These are phyloP conservation scores for Thalassiosira tumida DNA, from an alignment of 352 stramenopile species.

Conservation along the genomic window DNA sequence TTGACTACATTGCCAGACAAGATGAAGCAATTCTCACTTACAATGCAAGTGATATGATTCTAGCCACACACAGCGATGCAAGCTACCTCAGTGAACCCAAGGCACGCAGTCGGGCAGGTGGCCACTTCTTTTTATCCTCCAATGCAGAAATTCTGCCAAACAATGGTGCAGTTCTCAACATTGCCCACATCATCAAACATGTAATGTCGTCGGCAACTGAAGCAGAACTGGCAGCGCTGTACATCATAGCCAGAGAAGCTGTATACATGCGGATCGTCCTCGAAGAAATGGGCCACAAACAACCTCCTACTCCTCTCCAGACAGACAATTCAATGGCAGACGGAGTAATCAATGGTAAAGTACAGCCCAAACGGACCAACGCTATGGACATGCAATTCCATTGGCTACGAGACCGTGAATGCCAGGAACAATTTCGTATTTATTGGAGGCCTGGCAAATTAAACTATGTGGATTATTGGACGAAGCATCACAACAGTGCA, in stretches of 20 bases:
- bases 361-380: slow-evolving; percentile 7
- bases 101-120: neutral
- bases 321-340: slow-evolving; percentile 17
- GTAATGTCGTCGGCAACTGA: slow-evolving; percentile 10
- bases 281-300: slow-evolving; percentile 16
- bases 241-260: slow-evolving; percentile 3
- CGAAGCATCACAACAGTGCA: slow-evolving; percentile 61
- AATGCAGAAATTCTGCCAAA: neutral
- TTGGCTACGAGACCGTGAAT: slow-evolving; percentile 10
- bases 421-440: slow-evolving; percentile 60
- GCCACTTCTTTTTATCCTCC: neutral
- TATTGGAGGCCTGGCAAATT: slow-evolving; percentile 40
- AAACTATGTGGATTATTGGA: slow-evolving; percentile 65
- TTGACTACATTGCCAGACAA: slow-evolving; percentile 12
- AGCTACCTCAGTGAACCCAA: slow-evolving; percentile 16
- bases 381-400: slow-evolving; percentile 27
- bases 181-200: slow-evolving; percentile 11
- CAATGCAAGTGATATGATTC: neutral
- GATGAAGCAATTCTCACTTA: slow-evolving; percentile 2
- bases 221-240: slow-evolving; percentile 1
- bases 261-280: slow-evolving; percentile 1
- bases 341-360: neutral
- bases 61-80: slow-evolving; percentile 7
- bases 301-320: neutral
- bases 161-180: slow-evolving; percentile 5